These are phyloP conservation scores for Wickerhamiella qilinensis DNA, from an alignment of 805 yeast genomes.

Conservation along the genomic window DNA sequence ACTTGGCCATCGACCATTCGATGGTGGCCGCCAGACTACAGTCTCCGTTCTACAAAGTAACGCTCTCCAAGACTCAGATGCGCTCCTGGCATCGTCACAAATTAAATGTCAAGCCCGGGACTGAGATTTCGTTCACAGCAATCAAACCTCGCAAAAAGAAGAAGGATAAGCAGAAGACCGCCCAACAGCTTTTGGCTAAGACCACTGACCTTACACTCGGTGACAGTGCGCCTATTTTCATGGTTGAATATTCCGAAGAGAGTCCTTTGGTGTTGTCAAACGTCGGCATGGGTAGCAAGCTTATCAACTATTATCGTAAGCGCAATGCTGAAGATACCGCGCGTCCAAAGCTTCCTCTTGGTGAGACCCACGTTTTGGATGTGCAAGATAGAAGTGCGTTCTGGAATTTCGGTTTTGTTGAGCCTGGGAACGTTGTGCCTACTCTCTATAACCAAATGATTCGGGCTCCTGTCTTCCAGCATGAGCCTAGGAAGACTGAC, in stretches of 20 bases:
- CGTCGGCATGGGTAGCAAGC: conserved; percentile 90
- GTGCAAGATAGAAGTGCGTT: conserved; percentile 92
- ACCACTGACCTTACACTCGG: conserved; percentile 69
- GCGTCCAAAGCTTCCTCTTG: conserved; percentile 75
- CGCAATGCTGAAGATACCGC: conserved; percentile 61
- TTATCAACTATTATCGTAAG: conserved; percentile 86
- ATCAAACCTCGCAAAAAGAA: conserved; percentile 68
- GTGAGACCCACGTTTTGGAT: conserved; percentile 93
- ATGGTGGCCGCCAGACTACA: conserved; percentile 76
- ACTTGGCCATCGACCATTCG: conserved; percentile 79
- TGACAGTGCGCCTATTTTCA: conserved; percentile 61
- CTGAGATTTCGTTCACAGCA: conserved; percentile 59
- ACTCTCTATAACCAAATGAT: conserved; percentile 82
- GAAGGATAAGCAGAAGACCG: conserved; percentile 72
- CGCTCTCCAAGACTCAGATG: conserved; percentile 44
- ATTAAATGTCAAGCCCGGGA: conserved; percentile 63
- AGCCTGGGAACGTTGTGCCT: conserved; percentile 85
- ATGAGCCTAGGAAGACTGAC: conserved; percentile 63
- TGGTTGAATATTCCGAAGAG: conserved; percentile 85
- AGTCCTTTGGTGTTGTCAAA: conserved; percentile 66
- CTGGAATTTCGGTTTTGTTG: conserved; percentile 97
- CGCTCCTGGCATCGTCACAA: conserved; percentile 69
- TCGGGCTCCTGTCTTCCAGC: conserved; percentile 86
- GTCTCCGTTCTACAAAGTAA: conserved; percentile 79
- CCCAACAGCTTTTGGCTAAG: conserved; percentile 51